Conservation (phyloP, 768 basidiomycete genomes). For the Lactarius deliciosus region DNA sequence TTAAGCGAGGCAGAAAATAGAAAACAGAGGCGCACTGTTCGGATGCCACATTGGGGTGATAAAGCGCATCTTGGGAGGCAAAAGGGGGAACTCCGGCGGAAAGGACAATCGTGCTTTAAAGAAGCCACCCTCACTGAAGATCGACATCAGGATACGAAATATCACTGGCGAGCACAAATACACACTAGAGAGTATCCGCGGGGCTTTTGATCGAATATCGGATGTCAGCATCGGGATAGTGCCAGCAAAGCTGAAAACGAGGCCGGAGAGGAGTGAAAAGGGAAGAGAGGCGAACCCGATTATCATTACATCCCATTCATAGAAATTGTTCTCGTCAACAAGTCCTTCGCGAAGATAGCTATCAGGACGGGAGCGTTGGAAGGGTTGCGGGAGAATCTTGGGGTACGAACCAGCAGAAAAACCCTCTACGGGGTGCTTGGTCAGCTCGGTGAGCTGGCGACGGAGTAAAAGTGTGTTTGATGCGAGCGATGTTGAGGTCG, state of each 20-base stretch:
- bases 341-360: conserved; percentile 57
- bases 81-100: conserved; percentile 85
- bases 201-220: conserved; percentile 53
- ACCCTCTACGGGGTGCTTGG: conserved; percentile 91
- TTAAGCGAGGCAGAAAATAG: neutral
- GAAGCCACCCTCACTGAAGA: conserved; percentile 86
- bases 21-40: conserved; percentile 64
- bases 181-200: conserved; percentile 89
- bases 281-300: conserved; percentile 65
- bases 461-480: conserved; percentile 63
- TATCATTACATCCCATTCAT: conserved; percentile 95
- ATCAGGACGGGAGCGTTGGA: conserved; percentile 33
- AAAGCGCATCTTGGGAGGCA: conserved; percentile 95
- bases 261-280: neutral
- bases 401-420: conserved; percentile 81
- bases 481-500: conserved; percentile 27
- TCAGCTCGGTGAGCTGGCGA: conserved; percentile 80
- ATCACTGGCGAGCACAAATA: conserved; percentile 20
- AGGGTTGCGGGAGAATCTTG: conserved; percentile 34
- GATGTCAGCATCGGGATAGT: conserved; percentile 26
- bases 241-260: neutral
- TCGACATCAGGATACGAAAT: conserved; percentile 27
- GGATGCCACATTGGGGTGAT: conserved; percentile 97
- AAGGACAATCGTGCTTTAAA: conserved; percentile 90
- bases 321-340: conserved; percentile 91